Evolutionary conservation across 2,329 filamentous ascomycete species (phyloP).

Genomic region (Gnomoniopsis smithogilvyi): DNA sequence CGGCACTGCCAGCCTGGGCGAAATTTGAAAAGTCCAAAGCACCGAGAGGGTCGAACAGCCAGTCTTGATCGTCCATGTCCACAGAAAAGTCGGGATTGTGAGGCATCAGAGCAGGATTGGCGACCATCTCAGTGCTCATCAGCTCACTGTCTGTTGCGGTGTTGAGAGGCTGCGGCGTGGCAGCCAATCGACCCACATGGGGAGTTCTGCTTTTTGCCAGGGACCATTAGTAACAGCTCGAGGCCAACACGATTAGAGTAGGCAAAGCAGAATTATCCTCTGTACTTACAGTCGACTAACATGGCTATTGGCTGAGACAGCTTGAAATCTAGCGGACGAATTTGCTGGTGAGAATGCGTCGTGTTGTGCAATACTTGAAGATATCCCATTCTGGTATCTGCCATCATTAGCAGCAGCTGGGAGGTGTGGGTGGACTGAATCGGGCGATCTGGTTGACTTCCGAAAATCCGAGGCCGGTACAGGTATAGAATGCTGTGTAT

Average conservation of each 20-base stretch:
- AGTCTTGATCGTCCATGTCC: conserved; percentile 9
- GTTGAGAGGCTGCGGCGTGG: neutral
- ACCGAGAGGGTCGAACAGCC: conserved; percentile 19
- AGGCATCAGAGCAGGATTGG: neutral
- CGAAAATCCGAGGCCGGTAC: neutral
- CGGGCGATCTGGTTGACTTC: neutral
- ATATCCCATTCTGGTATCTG: neutral
- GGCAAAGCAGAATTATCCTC: neutral
- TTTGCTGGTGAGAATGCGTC: neutral
- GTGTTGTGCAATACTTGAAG: neutral
- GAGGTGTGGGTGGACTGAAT: neutral
- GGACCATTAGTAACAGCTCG: neutral
- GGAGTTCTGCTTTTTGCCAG: neutral
- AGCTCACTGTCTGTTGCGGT: neutral
- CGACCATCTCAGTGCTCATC: neutral
- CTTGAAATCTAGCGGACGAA: neutral
- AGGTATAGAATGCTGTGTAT: neutral
- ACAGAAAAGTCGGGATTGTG: neutral
- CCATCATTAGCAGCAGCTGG: neutral
- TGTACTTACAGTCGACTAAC: neutral
- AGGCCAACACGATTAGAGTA: neutral
- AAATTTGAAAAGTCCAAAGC: conserved; percentile 22
- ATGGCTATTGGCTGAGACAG: neutral
- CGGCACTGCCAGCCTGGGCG: conserved; percentile 17
- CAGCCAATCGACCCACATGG: neutral